Evolutionary conservation across 2,329 filamentous ascomycete genomes (phyloP), one percentile per base, ranked within the genome.

Genomic region (Paecilomyces fulvus): DNA sequence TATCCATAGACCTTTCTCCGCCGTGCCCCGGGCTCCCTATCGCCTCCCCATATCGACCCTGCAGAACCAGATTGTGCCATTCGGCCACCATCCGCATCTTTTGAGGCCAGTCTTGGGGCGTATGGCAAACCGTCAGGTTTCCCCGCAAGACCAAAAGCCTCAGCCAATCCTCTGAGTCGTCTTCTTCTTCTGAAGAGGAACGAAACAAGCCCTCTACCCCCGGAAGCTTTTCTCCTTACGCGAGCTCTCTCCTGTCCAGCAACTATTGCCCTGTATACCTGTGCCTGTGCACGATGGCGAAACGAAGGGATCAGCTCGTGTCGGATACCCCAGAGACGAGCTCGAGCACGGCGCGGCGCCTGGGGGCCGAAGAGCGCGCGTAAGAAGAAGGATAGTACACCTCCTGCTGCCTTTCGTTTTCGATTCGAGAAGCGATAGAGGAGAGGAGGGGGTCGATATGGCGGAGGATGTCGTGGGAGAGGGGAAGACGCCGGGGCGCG

Each of bases 1-100:
- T 88, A 88, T 11, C 83, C 85, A 31, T 88, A 89, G 49, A 96
- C 76, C 77, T 87, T 95, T 72, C 82, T 87, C 64, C 92, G 81
- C 61, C 90, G 79, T n/a, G 84, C 81, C 0, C 91, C 90, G 33
- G 82, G 80, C 73, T 91, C 70, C 67, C 69, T 73, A 72, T 67
- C 67, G 61, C 60, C 52, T 5, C 61, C 63, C 58, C 60, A 59
- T 30, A 61, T 59, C 55, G 64, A 63, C 50, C 65, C 61, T 50
- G 65, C 60, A 9, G 58, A 55, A 17, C 62, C 61, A 52, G 62
- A 65, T 5, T 58, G 65, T 20, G 64, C 66, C 68, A 64, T 69
- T 48, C 59, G 49, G 48, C 52, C 58, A 59, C 37, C 58, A 30
- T 37, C 54, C 49, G 58, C 58, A 59, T 62, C 54, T 52, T 61